phyloP scores from a whole-genome alignment of 1,284 basidiomycete genomes.

The Apiotrichum gracile region DNA sequence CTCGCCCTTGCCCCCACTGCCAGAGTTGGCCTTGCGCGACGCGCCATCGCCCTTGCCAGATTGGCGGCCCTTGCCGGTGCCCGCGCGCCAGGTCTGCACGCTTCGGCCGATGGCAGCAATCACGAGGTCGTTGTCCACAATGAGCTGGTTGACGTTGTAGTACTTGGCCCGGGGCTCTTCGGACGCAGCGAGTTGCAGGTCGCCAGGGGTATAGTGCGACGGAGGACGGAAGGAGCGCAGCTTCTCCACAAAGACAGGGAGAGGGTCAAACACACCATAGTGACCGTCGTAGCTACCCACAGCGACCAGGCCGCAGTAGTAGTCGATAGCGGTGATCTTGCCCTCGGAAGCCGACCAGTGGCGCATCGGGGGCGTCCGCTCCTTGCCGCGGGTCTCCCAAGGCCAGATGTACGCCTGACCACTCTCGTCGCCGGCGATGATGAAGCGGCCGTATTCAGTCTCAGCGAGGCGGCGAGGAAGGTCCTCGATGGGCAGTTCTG shows the following conservation, averaged over 20 bases:
- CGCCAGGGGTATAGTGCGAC: slow-evolving; percentile 28
- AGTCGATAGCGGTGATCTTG: slow-evolving; percentile 37
- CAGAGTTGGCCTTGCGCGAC: slow-evolving; percentile 20
- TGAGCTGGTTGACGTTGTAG: slow-evolving; percentile 41
- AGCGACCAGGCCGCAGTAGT: slow-evolving; percentile 36
- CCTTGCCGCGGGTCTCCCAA: slow-evolving; percentile 23
- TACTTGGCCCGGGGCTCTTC: slow-evolving; percentile 27
- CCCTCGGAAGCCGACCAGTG: slow-evolving; percentile 30
- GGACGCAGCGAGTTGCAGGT: slow-evolving; percentile 25
- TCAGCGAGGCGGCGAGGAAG: slow-evolving; percentile 2
- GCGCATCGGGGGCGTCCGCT: slow-evolving; percentile 20
- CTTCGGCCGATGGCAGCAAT: slow-evolving; percentile 39
- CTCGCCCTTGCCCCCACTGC: slow-evolving; percentile 22
- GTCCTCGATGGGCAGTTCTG: slow-evolving; percentile 1
- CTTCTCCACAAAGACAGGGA: slow-evolving; percentile 24
- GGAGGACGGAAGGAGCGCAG: slow-evolving; percentile 36
- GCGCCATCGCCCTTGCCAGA: slow-evolving; percentile 21
- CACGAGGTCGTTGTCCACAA: slow-evolving; percentile 43
- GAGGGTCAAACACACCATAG: slow-evolving; percentile 41
- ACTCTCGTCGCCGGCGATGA: slow-evolving; percentile 33
- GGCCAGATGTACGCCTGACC: slow-evolving; percentile 37
- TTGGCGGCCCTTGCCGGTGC: slow-evolving; percentile 34
- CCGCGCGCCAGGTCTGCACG: slow-evolving; percentile 43
- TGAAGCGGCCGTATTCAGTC: slow-evolving; percentile 26
- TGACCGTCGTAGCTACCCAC: slow-evolving; percentile 38